A percentile compares a stretch with the other conserved stretches of the same genome.
phyloP scores from a whole-genome alignment of 345 rosid species.

The Physaria fendleri region DNA sequence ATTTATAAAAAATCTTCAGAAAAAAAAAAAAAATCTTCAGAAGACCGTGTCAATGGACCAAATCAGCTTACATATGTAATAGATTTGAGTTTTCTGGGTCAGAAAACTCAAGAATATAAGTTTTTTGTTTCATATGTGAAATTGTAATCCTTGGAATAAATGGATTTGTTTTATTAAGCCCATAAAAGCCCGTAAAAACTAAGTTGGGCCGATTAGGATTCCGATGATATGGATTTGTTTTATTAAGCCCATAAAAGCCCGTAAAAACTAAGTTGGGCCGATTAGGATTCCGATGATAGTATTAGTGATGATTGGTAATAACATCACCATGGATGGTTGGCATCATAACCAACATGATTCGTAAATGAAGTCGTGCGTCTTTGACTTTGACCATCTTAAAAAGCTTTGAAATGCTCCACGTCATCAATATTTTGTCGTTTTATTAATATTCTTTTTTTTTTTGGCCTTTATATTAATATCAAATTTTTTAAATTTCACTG shows the following conservation, averaged over 20 bases:
- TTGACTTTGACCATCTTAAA: constrained; percentile 30
- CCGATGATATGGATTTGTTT: background rate
- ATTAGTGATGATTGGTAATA: background rate
- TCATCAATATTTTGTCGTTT: constrained; percentile 25
- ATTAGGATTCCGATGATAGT: background rate
- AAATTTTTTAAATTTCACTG: constrained; percentile 22
- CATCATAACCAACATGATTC: constrained; percentile 14
- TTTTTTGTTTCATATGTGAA: no score
- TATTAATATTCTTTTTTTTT: background rate
- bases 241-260: background rate
- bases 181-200: background rate
- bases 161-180: background rate
- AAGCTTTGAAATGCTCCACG: constrained; percentile 19
- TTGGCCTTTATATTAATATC: background rate
- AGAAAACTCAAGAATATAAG: no score
- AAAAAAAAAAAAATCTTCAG: no score
- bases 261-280: background rate
- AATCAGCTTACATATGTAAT: no score
- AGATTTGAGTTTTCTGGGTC: no score
- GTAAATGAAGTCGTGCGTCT: constrained; percentile 23
- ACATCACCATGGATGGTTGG: background rate
- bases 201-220: constrained; percentile 5
- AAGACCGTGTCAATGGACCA: no score
- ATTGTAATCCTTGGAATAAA: no score
- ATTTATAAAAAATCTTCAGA: no score